Percentiles rank a stretch among this genome's conserved stretches.
These are phyloP conservation scores for Jackrogersella minutella DNA, from an alignment of 495 filamentous ascomycete species.

Conservation along the genomic window DNA sequence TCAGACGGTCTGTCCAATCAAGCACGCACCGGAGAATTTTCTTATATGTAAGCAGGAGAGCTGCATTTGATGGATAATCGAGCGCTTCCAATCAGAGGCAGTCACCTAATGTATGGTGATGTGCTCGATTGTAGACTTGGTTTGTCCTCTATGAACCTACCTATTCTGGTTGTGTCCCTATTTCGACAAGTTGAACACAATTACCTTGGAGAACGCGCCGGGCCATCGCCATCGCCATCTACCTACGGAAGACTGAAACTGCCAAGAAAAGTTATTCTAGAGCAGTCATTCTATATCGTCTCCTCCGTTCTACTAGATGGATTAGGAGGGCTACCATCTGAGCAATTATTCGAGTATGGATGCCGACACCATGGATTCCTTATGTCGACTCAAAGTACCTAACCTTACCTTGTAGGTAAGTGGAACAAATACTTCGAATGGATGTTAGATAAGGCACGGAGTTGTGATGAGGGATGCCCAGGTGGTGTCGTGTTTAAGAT, in stretches of 20 bases:
- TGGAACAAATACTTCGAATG: too few relatives aligned
- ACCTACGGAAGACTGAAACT: slow-evolving; percentile 17
- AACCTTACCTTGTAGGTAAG: too few relatives aligned
- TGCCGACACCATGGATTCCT: too few relatives aligned
- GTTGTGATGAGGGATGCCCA: background rate
- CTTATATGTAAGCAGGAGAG: slow-evolving; percentile 9
- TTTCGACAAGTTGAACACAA: background rate
- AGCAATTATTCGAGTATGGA: background rate
- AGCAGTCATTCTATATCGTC: background rate
- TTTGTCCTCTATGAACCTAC: too few relatives aligned
- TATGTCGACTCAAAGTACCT: background rate
- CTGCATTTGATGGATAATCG: slow-evolving; percentile 18
- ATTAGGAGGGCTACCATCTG: background rate
- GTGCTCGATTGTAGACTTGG: background rate
- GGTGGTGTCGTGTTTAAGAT: slow-evolving; percentile 3
- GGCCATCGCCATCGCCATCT: background rate
- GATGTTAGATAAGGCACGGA: background rate
- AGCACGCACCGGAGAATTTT: slow-evolving; percentile 23
- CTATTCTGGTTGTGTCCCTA: too few relatives aligned
- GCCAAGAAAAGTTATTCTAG: slow-evolving; percentile 27
- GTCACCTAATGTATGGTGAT: background rate
- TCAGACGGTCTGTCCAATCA: slow-evolving; percentile 31
- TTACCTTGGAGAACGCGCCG: background rate
- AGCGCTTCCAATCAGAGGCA: slow-evolving; percentile 1
- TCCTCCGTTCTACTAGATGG: background rate